Percentiles rank a stretch among this genome's conserved stretches.
phyloP scores from a whole-genome alignment of 768 basidiomycete species.

The Hericium alpestre region DNA sequence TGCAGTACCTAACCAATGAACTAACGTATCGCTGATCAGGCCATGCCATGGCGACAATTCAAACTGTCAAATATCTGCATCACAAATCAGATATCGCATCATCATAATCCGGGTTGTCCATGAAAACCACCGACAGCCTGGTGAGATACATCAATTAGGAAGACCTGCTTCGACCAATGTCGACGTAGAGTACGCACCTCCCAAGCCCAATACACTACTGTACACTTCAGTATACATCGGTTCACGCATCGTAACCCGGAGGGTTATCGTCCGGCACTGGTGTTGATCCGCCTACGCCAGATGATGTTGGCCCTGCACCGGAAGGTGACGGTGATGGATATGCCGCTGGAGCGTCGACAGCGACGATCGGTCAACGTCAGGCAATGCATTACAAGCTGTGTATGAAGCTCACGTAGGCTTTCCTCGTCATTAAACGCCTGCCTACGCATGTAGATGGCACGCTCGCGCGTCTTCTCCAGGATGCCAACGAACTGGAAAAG shows the following conservation, averaged over 20 bases:
- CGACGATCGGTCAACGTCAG: neutral
- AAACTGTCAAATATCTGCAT: no score
- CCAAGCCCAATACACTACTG: neutral
- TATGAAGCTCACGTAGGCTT: slow-evolving; percentile 42
- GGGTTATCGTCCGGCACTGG: neutral
- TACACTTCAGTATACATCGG: neutral
- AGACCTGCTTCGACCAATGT: no score
- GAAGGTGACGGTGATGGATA: neutral
- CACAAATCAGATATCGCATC: no score
- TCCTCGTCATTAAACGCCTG: slow-evolving; percentile 48
- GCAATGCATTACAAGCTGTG: no score
- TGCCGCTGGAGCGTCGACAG: neutral
- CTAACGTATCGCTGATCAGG: no score
- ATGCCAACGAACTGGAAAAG: slow-evolving; percentile 66
- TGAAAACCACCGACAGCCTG: no score
- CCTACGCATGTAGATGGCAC: slow-evolving; percentile 64
- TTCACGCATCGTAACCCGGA: neutral
- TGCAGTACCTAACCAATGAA: no score
- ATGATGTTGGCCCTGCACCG: neutral
- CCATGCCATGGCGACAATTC: no score
- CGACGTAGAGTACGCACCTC: no score
- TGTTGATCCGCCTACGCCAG: neutral
- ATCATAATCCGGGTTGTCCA: no score
- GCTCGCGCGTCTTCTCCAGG: slow-evolving; percentile 70
- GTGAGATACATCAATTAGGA: no score